Evolutionary conservation across 192 early-diverging fungal species (phyloP).

Genomic region (Pecoramyces ruminantium): DNA sequence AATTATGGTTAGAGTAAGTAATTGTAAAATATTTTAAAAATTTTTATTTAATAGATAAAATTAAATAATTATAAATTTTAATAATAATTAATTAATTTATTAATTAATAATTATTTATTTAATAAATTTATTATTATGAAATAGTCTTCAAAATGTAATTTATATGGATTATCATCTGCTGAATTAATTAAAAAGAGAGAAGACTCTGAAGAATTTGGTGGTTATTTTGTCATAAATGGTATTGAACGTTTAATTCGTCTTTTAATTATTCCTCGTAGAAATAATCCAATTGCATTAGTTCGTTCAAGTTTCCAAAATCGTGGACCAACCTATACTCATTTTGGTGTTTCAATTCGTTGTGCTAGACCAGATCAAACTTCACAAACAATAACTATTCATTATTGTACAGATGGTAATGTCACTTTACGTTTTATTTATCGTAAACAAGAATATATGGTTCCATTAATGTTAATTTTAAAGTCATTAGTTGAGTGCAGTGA

Average conservation of each 20-base stretch:
- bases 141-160: slow-evolving; percentile 60
- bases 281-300: slow-evolving; percentile 73
- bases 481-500: slow-evolving; percentile 69
- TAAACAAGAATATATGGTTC: slow-evolving; percentile 93
- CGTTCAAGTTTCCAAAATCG: slow-evolving; percentile 76
- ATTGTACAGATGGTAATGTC: slow-evolving; percentile 69
- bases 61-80: background rate
- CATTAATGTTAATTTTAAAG: slow-evolving; percentile 70
- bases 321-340: slow-evolving; percentile 72
- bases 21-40: too few species aligned
- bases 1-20: slow-evolving; percentile 61
- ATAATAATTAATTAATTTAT: background rate
- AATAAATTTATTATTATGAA: background rate
- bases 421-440: slow-evolving; percentile 76
- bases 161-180: slow-evolving; percentile 50
- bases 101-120: background rate
- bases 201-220: slow-evolving; percentile 91
- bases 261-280: slow-evolving; percentile 80
- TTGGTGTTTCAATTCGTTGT: slow-evolving; percentile 75
- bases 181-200: slow-evolving; percentile 61
- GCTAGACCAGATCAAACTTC: slow-evolving; percentile 84
- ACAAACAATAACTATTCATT: slow-evolving; percentile 84
- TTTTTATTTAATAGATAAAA: background rate
- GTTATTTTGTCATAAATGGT: slow-evolving; percentile 93
- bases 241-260: slow-evolving; percentile 91